Base-by-base conservation (phyloP, 2,329 filamentous ascomycete genomes). In the Xylaria sp. region DNA sequence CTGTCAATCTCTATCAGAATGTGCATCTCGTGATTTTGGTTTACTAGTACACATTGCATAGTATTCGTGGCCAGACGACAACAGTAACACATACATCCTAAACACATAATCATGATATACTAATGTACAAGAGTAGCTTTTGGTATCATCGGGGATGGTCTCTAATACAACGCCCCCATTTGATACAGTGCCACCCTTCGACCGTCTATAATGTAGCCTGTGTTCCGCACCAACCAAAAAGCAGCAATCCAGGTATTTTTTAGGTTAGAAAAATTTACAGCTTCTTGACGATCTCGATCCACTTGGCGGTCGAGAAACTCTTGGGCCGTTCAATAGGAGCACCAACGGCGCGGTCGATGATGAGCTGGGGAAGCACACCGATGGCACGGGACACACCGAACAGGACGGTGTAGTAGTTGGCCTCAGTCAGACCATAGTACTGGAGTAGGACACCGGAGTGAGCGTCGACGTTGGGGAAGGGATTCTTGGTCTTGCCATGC, bases 401-500 rank as follows among this genome's bases (percentile, higher is more conserved):
- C 80, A 99, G 92, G 71, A 99, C 96, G 71, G 96, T 99, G 92
- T 99, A 99, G 91, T 96, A 99, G 91, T 90, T 98, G 84, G 96
- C 92, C 89, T 99, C 95, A 72, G 92, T 98, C 81, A 99, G 87
- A 79, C 96, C 96, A 86, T 99, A 99, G 91, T 99, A 96, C 87
- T 99, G 96, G 76, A 99, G 93, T 73, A 99, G 93, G 74, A 99
- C 96, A 88, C 96, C 96, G 36, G 94, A 97, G 92, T 98, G 96
- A 79, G 95, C 94, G 79, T 98, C 95, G 79, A 98, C 94, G 87
- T 98, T 98, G 83, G 96, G 96, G 89, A 88, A 98, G 74, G 95
- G 95, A 92, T 98, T 97, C 92, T 98, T 98, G 88, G 95, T 98
- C 93, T 99, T 99, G 86, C 96, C 96, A 87, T 99, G 96, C 90